Evolutionary conservation across 352 stramenopile genomes (phyloP).

Genomic region (Phytophthora ohioensis): DNA sequence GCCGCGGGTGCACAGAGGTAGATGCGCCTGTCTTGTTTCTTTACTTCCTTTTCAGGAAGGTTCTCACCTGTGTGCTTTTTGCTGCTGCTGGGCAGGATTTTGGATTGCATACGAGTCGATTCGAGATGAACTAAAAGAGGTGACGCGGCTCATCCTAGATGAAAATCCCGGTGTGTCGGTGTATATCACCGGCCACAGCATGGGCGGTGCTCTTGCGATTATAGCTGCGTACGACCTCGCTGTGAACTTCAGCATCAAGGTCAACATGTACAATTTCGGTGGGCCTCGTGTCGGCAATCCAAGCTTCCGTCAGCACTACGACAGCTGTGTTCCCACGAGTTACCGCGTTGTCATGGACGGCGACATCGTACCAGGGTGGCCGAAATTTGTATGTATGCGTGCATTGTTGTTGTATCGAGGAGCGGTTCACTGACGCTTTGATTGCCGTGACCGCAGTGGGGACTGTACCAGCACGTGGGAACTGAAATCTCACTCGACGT

Average conservation of each 20-base stretch:
- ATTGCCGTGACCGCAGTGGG: constrained; percentile 50
- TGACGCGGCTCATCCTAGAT: constrained; percentile 79
- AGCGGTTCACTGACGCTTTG: constrained; percentile 10
- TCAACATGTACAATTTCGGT: constrained; percentile 93
- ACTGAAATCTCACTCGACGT: constrained; percentile 76
- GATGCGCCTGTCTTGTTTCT: background rate
- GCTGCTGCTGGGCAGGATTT: constrained; percentile 57
- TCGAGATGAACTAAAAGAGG: constrained; percentile 77
- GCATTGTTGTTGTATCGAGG: constrained; percentile 6
- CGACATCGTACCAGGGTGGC: constrained; percentile 80
- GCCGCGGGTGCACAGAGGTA: constrained; percentile 85
- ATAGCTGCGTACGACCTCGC: constrained; percentile 88
- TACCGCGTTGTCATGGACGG: constrained; percentile 87
- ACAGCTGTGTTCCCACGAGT: constrained; percentile 78
- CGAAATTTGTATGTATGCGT: constrained; percentile 66
- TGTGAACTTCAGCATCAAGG: constrained; percentile 86
- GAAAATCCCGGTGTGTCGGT: constrained; percentile 88
- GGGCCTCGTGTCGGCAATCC: constrained; percentile 87
- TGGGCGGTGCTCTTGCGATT: constrained; percentile 92
- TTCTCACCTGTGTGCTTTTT: constrained; percentile 15
- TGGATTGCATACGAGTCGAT: constrained; percentile 89
- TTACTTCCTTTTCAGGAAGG: background rate
- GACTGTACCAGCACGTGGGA: constrained; percentile 79
- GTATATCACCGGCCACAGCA: constrained; percentile 93
- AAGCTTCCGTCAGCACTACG: constrained; percentile 81